Conservation (phyloP, 2,329 filamentous ascomycete species). For the Orbilia ellipsospora region DNA sequence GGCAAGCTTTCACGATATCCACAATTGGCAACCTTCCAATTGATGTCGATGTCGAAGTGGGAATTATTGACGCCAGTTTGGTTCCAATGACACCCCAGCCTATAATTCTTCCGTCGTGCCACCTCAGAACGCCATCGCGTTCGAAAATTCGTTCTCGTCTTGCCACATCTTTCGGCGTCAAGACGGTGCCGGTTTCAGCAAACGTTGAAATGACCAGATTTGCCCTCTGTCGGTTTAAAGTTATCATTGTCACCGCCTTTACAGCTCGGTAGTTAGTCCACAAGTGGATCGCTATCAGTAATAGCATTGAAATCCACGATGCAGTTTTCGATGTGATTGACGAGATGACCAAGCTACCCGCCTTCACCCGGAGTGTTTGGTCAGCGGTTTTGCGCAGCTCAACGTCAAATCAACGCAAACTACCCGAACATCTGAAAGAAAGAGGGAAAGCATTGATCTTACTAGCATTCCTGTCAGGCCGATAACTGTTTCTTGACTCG, state of each 20-base stretch:
- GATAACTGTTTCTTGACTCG: conserved; percentile 93
- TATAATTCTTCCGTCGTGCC: conserved; percentile 64
- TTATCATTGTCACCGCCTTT: conserved; percentile 81
- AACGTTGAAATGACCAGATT: conserved; percentile 77
- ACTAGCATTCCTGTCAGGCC: conserved; percentile 86
- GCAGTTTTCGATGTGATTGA: conserved; percentile 75
- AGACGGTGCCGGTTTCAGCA: conserved; percentile 66
- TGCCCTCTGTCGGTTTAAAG: conserved; percentile 85
- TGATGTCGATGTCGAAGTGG: conserved; percentile 34
- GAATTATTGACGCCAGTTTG: conserved; percentile 62
- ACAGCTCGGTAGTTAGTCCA: conserved; percentile 89
- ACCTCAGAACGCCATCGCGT: conserved; percentile 74
- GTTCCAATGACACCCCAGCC: conserved; percentile 70
- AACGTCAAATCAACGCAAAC: conserved; percentile 28
- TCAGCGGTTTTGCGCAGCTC: conserved; percentile 19
- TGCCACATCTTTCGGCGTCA: conserved; percentile 75
- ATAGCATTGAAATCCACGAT: conserved; percentile 78
- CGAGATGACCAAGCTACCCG: conserved; percentile 83
- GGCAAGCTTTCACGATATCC: conserved; percentile 61
- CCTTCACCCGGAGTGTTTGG: conserved; percentile 62
- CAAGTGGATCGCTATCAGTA: conserved; percentile 80
- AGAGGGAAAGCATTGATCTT: conserved; percentile 58
- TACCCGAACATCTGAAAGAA: conserved; percentile 5
- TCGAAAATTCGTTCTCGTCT: conserved; percentile 70
- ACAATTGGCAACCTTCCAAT: conserved; percentile 55